Conservation (phyloP, 1,139 yeast genomes). For the Saccharomycopsis crataegensis region DNA sequence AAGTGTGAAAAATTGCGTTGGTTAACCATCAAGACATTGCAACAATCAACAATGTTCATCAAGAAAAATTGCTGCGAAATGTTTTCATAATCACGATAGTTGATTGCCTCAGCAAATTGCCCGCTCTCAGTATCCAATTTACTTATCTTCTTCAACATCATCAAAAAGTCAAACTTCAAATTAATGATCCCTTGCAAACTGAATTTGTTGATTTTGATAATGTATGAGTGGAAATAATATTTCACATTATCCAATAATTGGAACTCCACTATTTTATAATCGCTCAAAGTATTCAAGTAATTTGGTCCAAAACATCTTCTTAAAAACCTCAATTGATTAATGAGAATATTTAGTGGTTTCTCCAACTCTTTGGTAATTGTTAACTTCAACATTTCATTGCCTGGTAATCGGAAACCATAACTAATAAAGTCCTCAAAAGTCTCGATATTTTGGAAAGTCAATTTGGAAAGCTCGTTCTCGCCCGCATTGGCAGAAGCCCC, state of each 20-base stretch:
- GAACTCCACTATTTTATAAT: constrained; percentile 12
- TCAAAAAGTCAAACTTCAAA: constrained; percentile 16
- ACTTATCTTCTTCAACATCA: constrained; percentile 6
- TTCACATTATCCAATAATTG: constrained; percentile 8
- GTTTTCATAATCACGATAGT: constrained; percentile 1
- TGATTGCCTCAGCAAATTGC: background rate
- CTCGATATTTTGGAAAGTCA: background rate
- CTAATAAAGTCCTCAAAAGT: constrained; percentile 9
- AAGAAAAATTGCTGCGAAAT: constrained; percentile 8
- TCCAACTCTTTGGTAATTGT: constrained; percentile 9
- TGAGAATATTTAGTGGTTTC: constrained; percentile 12
- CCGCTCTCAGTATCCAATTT: background rate
- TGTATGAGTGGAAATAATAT: constrained; percentile 17
- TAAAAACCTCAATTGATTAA: constrained; percentile 12
- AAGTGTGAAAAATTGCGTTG: constrained; percentile 2
- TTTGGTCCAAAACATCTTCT: constrained; percentile 16
- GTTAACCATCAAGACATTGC: constrained; percentile 16
- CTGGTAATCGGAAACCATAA: constrained; percentile 8
- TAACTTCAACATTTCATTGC: background rate
- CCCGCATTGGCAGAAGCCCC: background rate
- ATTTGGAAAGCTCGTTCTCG: background rate
- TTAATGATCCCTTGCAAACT: constrained; percentile 5
- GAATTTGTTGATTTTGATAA: constrained; percentile 18
- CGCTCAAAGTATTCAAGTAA: constrained; percentile 7
- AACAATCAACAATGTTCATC: constrained; percentile 13